Conservation (phyloP, 495 filamentous ascomycete genomes). For the Penicillium bovifimosum region DNA sequence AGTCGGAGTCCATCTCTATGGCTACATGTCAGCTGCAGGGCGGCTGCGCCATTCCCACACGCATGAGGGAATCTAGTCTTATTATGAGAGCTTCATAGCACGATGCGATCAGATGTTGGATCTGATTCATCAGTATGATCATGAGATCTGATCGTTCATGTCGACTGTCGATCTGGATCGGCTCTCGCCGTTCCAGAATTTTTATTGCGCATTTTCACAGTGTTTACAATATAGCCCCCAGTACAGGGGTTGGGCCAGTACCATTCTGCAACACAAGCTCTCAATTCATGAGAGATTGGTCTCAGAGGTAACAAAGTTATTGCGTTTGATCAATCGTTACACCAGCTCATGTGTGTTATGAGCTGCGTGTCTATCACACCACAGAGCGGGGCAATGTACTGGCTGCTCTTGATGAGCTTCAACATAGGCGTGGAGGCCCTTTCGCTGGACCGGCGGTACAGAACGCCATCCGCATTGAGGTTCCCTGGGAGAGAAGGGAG, state of each 20-base stretch:
- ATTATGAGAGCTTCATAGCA: too few relatives aligned
- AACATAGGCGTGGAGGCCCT: background rate
- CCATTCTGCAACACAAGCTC: background rate
- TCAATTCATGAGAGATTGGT: background rate
- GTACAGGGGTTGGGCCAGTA: background rate
- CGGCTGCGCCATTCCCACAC: too few relatives aligned
- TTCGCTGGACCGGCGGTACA: too few relatives aligned
- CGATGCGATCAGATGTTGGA: too few relatives aligned
- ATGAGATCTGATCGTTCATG: too few relatives aligned
- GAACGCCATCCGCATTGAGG: background rate
- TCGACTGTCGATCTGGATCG: too few relatives aligned
- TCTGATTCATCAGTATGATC: too few relatives aligned
- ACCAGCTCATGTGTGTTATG: background rate
- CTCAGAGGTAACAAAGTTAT: background rate
- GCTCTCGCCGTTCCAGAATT: background rate
- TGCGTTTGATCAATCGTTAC: background rate
- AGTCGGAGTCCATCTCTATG: too few relatives aligned
- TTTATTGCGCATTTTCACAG: background rate
- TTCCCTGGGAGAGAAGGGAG: background rate
- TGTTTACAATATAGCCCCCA: background rate
- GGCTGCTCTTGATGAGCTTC: background rate
- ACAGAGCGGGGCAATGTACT: background rate
- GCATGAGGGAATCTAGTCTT: too few relatives aligned
- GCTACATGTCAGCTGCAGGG: too few relatives aligned
- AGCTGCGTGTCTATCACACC: background rate